A percentile compares a stretch with the other conserved stretches of the same genome.
phyloP scores from a whole-genome alignment of 306 rosid genomes.

The Rubus idaeus region DNA sequence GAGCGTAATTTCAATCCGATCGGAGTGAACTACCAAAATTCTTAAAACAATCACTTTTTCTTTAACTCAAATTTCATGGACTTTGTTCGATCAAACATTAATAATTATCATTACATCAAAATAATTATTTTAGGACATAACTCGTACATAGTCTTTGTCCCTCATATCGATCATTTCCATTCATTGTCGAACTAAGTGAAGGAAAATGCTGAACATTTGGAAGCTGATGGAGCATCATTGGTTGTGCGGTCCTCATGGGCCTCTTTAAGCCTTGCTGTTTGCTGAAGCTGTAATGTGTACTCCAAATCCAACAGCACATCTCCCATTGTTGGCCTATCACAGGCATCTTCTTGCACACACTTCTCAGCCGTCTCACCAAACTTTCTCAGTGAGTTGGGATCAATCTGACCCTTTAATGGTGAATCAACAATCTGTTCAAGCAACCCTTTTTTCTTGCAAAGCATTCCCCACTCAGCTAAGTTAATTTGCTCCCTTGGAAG shows the following conservation, averaged over 20 bases:
- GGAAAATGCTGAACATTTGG: slow-evolving; percentile 23
- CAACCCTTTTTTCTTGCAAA: slow-evolving; percentile 44
- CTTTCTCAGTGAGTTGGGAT: slow-evolving; percentile 46
- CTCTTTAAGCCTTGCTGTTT: slow-evolving; percentile 28
- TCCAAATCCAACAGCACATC: slow-evolving; percentile 63
- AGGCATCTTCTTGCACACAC: slow-evolving; percentile 40
- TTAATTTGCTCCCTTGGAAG: slow-evolving; percentile 48
- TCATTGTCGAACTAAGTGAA: slow-evolving; percentile 23
- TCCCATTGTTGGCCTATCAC: slow-evolving; percentile 48
- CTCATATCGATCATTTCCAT: slow-evolving; percentile 20
- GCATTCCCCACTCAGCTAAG: slow-evolving; percentile 53
- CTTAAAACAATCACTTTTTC: too few relatives aligned
- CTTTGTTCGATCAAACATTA: too few relatives aligned
- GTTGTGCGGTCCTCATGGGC: slow-evolving; percentile 45
- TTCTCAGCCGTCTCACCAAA: slow-evolving; percentile 43
- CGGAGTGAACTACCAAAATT: too few relatives aligned
- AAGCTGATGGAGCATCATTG: slow-evolving; percentile 24
- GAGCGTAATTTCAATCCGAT: too few relatives aligned
- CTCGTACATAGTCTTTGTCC: background rate
- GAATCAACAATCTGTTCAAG: slow-evolving; percentile 50
- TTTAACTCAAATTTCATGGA: too few relatives aligned
- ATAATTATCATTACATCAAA: too few relatives aligned
- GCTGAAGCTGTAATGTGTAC: slow-evolving; percentile 55
- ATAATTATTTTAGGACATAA: too few relatives aligned
- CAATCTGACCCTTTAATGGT: slow-evolving; percentile 33